These are phyloP conservation scores for Tulasnella sp. DNA, from an alignment of 768 basidiomycete genomes.

Conservation along the genomic window DNA sequence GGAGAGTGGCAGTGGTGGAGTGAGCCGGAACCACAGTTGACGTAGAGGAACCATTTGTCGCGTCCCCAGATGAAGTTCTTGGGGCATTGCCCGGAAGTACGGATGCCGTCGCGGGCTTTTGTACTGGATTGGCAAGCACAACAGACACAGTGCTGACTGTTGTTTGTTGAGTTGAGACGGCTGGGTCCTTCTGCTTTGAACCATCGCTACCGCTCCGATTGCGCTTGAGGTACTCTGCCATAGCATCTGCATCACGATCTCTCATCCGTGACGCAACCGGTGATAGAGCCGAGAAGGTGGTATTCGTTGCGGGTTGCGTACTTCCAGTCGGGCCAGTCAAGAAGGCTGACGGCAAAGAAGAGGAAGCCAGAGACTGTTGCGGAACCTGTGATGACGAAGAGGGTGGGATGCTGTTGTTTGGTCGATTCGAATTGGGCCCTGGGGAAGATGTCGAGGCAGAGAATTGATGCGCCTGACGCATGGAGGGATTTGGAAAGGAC, in stretches of 20 bases:
- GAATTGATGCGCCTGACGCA: slow-evolving; percentile 45
- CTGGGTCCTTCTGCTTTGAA: neutral
- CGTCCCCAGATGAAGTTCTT: neutral
- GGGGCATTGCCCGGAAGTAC: neutral
- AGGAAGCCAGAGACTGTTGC: neutral
- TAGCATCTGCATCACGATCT: slow-evolving; percentile 74
- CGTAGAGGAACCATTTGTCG: too few species aligned
- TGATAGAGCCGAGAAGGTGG: slow-evolving; percentile 38
- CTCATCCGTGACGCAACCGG: slow-evolving; percentile 71
- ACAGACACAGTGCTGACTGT: neutral
- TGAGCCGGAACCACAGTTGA: too few species aligned
- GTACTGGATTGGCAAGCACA: neutral
- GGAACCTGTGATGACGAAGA: slow-evolving; percentile 20
- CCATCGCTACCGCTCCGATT: slow-evolving; percentile 51
- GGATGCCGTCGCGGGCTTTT: too few species aligned
- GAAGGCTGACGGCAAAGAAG: slow-evolving; percentile 6
- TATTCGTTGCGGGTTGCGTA: slow-evolving; percentile 1
- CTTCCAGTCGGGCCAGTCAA: too few species aligned
- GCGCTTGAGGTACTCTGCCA: slow-evolving; percentile 71
- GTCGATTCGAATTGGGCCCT: slow-evolving; percentile 43
- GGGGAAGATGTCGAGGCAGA: slow-evolving; percentile 32
- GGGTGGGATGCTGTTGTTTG: slow-evolving; percentile 41
- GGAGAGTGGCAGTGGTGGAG: too few species aligned
- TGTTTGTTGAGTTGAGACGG: slow-evolving; percentile 2
- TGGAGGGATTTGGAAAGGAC: neutral